Base-by-base conservation (phyloP, 179 eudicot species). In the Amaranthus tricolor region DNA sequence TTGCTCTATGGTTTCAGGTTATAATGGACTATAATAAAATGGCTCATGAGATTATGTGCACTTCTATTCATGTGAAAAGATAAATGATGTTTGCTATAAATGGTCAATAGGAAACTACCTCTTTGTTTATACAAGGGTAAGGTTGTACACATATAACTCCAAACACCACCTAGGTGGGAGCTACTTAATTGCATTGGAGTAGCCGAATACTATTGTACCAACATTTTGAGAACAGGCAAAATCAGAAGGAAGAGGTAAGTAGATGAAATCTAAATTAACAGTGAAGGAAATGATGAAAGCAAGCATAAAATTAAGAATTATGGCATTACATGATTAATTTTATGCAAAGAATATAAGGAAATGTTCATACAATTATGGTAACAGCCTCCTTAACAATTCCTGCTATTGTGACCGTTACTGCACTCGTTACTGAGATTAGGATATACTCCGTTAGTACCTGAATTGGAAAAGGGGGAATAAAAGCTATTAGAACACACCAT, bases 351-450 rank as follows among this genome's bases (percentile, higher is more conserved):
- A 21, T 51, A 31, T 44, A 47, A 56, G 58, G 52, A 62, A 53
- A 52, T 64, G 72, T 47, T 70, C 84, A 77, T 93, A 95, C 99
- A 87, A 89, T 59, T 72, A 93, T 93, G 55, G 98, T 95, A 74
- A 95, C 89, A 85, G 98, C 95, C 80, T 95, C 99, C 89, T 95
- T 95, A 73, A 95, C 99, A 78, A 93, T 90, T 66, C 99, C 99
- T 0, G 96, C 99, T 70, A 95, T 89, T 49, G 98, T 95, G 74
- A 95, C 97, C 24, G 99, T 95, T 67, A 95, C 93, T 52, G 99
- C 99, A 88, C 99, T 95, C 20, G 99, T 95, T 62, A 91, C 89
- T 49, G 97, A 91, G 69, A 93, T 88, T 70, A 95, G 91, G 68
- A 95, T 86, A 77, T 84, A 95, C 80, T 95, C 99, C 44, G 96